Base-by-base conservation (phyloP, 1,284 basidiomycete genomes). In the Ganoderma leucocontextum region DNA sequence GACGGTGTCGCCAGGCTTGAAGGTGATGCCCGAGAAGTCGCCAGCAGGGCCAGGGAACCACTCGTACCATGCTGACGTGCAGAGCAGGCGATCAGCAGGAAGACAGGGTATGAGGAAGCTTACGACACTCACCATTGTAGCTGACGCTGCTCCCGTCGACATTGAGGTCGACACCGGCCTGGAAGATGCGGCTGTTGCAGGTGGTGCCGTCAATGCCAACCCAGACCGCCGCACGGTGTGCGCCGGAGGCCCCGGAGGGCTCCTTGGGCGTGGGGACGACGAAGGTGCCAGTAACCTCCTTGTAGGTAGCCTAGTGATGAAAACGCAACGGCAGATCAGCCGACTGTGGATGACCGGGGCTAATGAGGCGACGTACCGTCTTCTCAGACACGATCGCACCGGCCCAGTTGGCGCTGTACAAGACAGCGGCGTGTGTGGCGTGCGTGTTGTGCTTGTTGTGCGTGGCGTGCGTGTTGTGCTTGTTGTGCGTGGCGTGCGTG, bases 1-100 rank as follows among this genome's bases (percentile, higher is more conserved):
- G 65, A 81, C 73, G 4, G 71, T 69, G 74, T 81, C 74, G 53
- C 80, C 79, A 1, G 76, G 68, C 29, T 29, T 29, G 72, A 78
- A 63, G 62, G 68, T 63, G 73, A 82, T 79, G 65, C 78, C 80
- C 15, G 68, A 70, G 74, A 80, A 80, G 73, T 79, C 78, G 65
- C 73, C 67, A 17, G 80, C 78, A 71, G 70, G 77, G 70, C 75
- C 80, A 41, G 81, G 80, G 76, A 75, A 82, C 77, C 79, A 82
- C 69, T 82, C 80, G 70, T 78, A 81, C 81, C 81, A 82, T n/a
- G 78, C 80, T 80, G 10, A 19, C 6, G 57, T 33, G 39, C n/a
- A 44, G 15, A 29, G 29, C 29, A 29, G 29, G 38, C 5, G 4
- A 29, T 49, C 38, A 12, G 4, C 19, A 29, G 2, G 13, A 15